Evolutionary conservation across 345 rosid genomes (phyloP).

Genomic region (Citrus mangshanensis): DNA sequence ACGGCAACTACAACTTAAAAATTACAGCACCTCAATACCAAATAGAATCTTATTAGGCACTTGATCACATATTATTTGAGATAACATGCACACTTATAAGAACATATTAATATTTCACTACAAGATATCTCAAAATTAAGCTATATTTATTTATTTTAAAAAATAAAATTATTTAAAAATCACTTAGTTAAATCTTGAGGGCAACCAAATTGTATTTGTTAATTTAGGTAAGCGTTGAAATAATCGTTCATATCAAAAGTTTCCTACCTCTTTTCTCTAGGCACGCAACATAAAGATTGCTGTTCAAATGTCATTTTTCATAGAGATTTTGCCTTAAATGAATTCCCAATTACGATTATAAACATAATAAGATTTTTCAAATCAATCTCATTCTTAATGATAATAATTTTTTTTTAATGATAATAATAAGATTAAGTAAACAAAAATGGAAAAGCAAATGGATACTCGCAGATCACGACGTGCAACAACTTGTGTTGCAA

Average conservation of each 20-base stretch:
- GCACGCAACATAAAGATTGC: too few species aligned
- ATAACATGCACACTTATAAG: neutral
- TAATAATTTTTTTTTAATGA: neutral
- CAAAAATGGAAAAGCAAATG: neutral
- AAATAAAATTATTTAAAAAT: too few species aligned
- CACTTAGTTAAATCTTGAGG: too few species aligned
- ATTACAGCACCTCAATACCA: too few species aligned
- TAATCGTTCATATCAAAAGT: neutral
- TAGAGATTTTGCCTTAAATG: neutral
- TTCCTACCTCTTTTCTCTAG: too few species aligned
- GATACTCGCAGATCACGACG: neutral
- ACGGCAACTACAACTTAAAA: rapidly evolving
- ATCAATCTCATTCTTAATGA: too few species aligned
- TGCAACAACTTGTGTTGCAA: neutral
- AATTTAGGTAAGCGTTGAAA: neutral
- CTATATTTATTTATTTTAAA: too few species aligned
- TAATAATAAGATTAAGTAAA: neutral
- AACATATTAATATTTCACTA: neutral
- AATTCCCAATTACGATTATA: neutral
- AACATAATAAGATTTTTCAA: too few species aligned
- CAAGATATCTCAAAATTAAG: too few species aligned
- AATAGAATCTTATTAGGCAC: neutral
- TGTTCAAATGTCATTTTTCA: neutral
- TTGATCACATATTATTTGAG: neutral
- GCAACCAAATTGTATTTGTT: too few species aligned